Conservation (phyloP, 352 stramenopile genomes). For the Phytophthora agathidicida region DNA sequence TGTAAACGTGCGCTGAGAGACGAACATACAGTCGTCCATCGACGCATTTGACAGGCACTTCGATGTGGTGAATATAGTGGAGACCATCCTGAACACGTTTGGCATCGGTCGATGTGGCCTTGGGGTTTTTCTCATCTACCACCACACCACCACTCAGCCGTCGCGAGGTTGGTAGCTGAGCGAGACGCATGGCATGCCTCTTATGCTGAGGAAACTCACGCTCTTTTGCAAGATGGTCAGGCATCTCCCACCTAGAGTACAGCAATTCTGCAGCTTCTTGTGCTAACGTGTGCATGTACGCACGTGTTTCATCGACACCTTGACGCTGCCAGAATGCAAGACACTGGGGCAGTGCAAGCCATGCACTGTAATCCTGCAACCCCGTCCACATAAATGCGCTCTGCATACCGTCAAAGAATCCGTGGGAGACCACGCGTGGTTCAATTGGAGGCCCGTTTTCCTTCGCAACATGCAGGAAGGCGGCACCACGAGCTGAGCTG, state of each 20-base stretch:
- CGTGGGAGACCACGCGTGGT: slow-evolving; percentile 92
- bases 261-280: slow-evolving; percentile 68
- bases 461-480: slow-evolving; percentile 82
- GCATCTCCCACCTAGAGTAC: slow-evolving; percentile 62
- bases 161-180: slow-evolving; percentile 56
- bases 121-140: slow-evolving; percentile 23
- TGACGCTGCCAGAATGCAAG: slow-evolving; percentile 85
- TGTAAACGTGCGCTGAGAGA: slow-evolving; percentile 94
- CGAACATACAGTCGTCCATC: slow-evolving; percentile 87
- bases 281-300: slow-evolving; percentile 69
- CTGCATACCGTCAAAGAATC: slow-evolving; percentile 88
- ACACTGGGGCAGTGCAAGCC: slow-evolving; percentile 85
- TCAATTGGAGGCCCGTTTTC: slow-evolving; percentile 24
- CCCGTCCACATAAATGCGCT: slow-evolving; percentile 94
- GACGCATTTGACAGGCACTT: slow-evolving; percentile 95
- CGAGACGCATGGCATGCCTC: slow-evolving; percentile 76
- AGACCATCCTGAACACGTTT: slow-evolving; percentile 93
- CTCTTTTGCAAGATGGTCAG: slow-evolving; percentile 39
- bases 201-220: slow-evolving; percentile 58
- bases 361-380: slow-evolving; percentile 91
- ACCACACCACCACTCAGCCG: slow-evolving; percentile 50
- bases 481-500: slow-evolving; percentile 86
- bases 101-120: slow-evolving; percentile 81
- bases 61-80: slow-evolving; percentile 77
- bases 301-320: slow-evolving; percentile 43